Evolutionary conservation across 2,329 filamentous ascomycete species (phyloP).

Genomic region (Alternaria sp.): DNA sequence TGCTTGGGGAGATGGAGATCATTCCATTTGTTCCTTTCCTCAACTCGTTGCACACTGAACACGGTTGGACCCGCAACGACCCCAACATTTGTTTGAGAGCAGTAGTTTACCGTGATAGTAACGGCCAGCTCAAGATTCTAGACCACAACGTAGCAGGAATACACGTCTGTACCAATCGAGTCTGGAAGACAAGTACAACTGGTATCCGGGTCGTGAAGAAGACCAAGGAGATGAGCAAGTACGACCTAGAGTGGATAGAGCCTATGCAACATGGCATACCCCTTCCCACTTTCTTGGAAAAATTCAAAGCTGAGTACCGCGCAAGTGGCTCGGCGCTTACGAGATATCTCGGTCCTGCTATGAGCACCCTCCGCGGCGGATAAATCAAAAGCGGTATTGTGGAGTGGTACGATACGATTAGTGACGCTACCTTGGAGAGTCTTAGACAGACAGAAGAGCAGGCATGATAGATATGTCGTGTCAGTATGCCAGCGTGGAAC

Average conservation of each 20-base stretch:
- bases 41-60: no score
- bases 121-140: not conserved
- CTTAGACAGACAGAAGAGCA: not conserved
- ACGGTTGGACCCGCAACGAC: no score
- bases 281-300: fast-evolving
- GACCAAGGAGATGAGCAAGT: not conserved
- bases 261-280: not conserved
- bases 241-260: not conserved
- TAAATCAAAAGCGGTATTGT: not conserved
- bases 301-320: no score
- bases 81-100: no score
- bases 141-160: not conserved
- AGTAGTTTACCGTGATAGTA: fast-evolving
- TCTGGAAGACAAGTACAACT: not conserved
- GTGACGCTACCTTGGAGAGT: not conserved
- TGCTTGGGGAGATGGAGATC: not conserved
- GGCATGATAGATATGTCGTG: not conserved
- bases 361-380: not conserved
- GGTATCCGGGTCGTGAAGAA: not conserved
- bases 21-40: not conserved
- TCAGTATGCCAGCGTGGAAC: not conserved
- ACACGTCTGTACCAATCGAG: not conserved
- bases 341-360: no score
- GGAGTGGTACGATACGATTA: no score
- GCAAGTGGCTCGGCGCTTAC: no score